A percentile compares a stretch with the other conserved stretches of the same genome.
Evolutionary conservation across 2,329 filamentous ascomycete species (phyloP).

Genomic region (Penicillium paneum): DNA sequence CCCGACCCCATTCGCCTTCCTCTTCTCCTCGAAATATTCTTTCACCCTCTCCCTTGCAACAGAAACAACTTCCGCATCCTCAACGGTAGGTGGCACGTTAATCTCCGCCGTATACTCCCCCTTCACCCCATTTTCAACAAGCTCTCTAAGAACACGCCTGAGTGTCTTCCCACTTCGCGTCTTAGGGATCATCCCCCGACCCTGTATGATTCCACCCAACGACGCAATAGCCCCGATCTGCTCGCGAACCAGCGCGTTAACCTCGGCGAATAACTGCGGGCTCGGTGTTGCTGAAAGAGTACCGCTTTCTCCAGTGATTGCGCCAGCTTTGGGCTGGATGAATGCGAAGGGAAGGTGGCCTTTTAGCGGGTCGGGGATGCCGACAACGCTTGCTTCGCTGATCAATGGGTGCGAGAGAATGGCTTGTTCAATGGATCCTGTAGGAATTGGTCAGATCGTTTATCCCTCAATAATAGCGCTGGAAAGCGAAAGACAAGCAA

Average conservation of each 20-base stretch:
- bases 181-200: slow-evolving; percentile 83
- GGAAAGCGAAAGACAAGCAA: neutral
- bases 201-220: slow-evolving; percentile 80
- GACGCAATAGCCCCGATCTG: slow-evolving; percentile 86
- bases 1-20: slow-evolving; percentile 18
- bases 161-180: slow-evolving; percentile 91
- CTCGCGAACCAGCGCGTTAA: slow-evolving; percentile 60
- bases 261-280: slow-evolving; percentile 43
- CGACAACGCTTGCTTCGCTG: slow-evolving; percentile 81
- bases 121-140: slow-evolving; percentile 76
- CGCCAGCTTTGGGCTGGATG: slow-evolving; percentile 59
- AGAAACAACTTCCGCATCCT: slow-evolving; percentile 72
- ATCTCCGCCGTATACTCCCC: slow-evolving; percentile 71
- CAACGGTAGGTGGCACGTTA: slow-evolving; percentile 76
- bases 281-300: slow-evolving; percentile 37
- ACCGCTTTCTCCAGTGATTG: neutral
- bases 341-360: slow-evolving; percentile 92
- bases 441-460: neutral
- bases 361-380: slow-evolving; percentile 80
- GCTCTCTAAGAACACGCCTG: slow-evolving; percentile 73
- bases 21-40: slow-evolving; percentile 65
- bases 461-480: neutral
- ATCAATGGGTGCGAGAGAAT: slow-evolving; percentile 76
- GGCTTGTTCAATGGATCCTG: slow-evolving; percentile 85
- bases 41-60: slow-evolving; percentile 68